Evolutionary conservation across 768 basidiomycete species (phyloP), one percentile per base, ranked within the genome.

Genomic region (Collybiopsis luxurians): DNA sequence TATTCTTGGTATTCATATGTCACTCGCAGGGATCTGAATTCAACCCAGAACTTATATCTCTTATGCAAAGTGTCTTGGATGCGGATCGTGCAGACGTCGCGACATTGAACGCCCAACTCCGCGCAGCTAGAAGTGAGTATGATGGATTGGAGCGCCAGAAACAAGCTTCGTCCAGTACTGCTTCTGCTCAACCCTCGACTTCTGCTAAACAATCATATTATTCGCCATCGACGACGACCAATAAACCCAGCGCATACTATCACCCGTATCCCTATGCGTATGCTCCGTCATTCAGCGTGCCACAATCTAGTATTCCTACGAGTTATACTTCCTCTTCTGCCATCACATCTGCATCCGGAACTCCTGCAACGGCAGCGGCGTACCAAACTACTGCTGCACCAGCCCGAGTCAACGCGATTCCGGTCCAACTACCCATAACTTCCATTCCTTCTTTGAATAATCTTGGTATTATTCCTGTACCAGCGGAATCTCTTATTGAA

Each of bases 61-160:
- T 92, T 17, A 79, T 84, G 5, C 86, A 88, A 60, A 79, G 80
- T 31, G 73, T 85, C 42, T 61, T 90, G 47, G 90, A 92, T 53
- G 70, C 76, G 0, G 89, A 92, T 59, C 82, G 89, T 21, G 69
- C 79, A 11, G 87, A 88, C 60, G 83, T 80, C 11, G 73, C 83
- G 1, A 65, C 73, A 53, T 66, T 89, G 23, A 83, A 73, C 54
- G 76, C 76, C 23, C 86, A 90, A 61, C 70, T 90, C 50, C 83
- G 86, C 55, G 75, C 75, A 34, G 82, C 83, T 23, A 79, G 86
- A 30, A 72, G 79, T 40, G 87, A 90, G 59, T 71, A 85, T 52
- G 90, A 92, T 63, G 80, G 79, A 54, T 66, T 86, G 53, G 85
- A 90, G 61, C 79, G 85, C 59, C 86, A 88, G 71, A 88, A 86